Evolutionary conservation across 257 asterid genomes (phyloP).

Genomic region (Solanum rostratum): DNA sequence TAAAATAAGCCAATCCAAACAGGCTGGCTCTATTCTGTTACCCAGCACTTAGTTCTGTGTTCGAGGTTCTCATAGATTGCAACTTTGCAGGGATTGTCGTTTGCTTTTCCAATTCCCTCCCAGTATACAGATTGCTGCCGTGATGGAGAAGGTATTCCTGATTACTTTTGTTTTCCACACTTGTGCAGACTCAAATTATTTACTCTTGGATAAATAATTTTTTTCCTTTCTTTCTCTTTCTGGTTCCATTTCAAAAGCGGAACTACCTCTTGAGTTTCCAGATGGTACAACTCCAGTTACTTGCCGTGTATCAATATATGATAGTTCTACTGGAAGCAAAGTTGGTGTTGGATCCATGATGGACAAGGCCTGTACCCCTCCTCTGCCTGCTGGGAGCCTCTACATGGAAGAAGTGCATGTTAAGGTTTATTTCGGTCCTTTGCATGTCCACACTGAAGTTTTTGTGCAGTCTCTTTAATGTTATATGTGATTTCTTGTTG

Average conservation of each 20-base stretch:
- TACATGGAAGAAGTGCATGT: constrained; percentile 87
- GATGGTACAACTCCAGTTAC: constrained; percentile 89
- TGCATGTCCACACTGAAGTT: not conserved
- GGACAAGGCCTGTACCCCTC: constrained; percentile 69
- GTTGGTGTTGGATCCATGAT: constrained; percentile 65
- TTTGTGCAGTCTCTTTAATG: not conserved
- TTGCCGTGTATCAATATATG: constrained; percentile 69
- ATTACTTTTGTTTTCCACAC: not conserved
- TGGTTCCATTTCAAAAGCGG: constrained; percentile 29
- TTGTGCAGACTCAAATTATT: not conserved
- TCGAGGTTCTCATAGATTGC: not conserved
- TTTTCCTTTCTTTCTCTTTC: not conserved
- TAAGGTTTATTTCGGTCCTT: constrained; percentile 26
- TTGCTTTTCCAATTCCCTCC: constrained; percentile 71
- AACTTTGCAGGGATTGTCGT: constrained; percentile 67
- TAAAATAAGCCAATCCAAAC: not conserved
- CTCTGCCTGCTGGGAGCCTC: constrained; percentile 66
- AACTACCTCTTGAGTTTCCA: constrained; percentile 79
- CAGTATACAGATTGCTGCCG: constrained; percentile 61
- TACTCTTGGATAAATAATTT: constrained; percentile 1
- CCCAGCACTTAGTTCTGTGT: not conserved
- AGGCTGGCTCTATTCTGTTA: not conserved
- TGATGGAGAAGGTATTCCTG: constrained; percentile 34
- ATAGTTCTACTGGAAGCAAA: constrained; percentile 52
- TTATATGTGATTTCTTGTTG: not conserved